Evolutionary conservation across 2,329 filamentous ascomycete genomes (phyloP).

Genomic region (Cladosporium phlei): DNA sequence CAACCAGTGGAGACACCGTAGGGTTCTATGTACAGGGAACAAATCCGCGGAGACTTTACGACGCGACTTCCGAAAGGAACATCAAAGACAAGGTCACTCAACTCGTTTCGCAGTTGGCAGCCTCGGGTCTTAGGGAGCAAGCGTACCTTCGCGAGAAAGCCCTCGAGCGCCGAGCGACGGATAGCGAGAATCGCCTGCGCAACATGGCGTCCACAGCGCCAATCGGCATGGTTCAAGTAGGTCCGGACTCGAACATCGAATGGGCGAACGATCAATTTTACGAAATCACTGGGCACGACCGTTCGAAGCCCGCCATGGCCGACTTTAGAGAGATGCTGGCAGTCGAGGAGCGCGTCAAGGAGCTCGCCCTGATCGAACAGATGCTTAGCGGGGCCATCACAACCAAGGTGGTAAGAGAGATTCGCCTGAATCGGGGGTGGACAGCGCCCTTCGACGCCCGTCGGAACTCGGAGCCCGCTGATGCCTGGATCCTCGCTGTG

Average conservation of each 20-base stretch:
- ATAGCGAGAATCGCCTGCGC: slow-evolving; percentile 34
- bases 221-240: slow-evolving; percentile 34
- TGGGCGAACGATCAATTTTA: slow-evolving; percentile 37
- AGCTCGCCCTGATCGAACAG: not conserved
- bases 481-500: slow-evolving; percentile 18
- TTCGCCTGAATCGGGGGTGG: slow-evolving; percentile 17
- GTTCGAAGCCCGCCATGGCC: slow-evolving; percentile 11
- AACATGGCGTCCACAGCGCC: slow-evolving; percentile 37
- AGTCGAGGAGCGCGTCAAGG: slow-evolving; percentile 7
- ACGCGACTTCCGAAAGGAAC: slow-evolving; percentile 13
- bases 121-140: slow-evolving; percentile 15
- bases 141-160: slow-evolving; percentile 12
- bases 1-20: slow-evolving; percentile 13
- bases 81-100: slow-evolving; percentile 16
- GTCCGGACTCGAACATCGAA: slow-evolving; percentile 29
- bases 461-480: not conserved
- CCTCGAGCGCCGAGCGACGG: slow-evolving; percentile 16
- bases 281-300: slow-evolving; percentile 21
- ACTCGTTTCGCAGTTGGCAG: slow-evolving; percentile 19
- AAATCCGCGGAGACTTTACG: slow-evolving; percentile 22
- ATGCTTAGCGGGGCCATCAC: slow-evolving; percentile 12
- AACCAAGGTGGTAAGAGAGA: slow-evolving; percentile 13
- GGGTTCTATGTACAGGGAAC: slow-evolving; percentile 23
- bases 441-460: slow-evolving; percentile 12
- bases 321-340: slow-evolving; percentile 5